Evolutionary conservation across 345 rosid genomes (phyloP), one percentile per base, ranked within the genome.

Genomic region (Gossypium anomalum): DNA sequence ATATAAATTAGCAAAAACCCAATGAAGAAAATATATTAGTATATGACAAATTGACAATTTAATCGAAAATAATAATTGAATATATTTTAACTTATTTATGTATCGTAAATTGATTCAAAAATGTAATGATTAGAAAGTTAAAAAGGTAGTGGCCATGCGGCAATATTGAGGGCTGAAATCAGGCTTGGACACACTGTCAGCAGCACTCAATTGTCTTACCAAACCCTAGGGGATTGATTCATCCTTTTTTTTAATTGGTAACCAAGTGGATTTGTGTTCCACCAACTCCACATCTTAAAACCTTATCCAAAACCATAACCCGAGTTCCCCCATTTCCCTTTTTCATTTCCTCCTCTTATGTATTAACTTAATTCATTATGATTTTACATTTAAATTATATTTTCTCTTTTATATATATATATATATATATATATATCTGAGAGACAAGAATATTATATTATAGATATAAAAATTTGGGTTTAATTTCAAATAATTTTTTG

Each of bases 211-310:
- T 57, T 57, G n/a, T 22, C 66, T 29, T 22, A 59, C 67, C 67
- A 72, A 72, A 59, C 67, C 13, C 20, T 34, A 51, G 15, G 17
- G 41, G 41, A 34, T 34, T 34, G 41, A 45, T 22, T 43, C 52
- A 48, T 23, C 15, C 15, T 22, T 41, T 13, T 57, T 41, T 43
- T 57, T 0, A 5, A 34, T 27, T 38, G 56, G 14, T 48, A 48
- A 47, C 19, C 59, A 61, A 73, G 23, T 3, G 59, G 69, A 73
- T 73, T 73, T 61, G 58, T n/a, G 58, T 61, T 61, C 57, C 49
- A 72, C 75, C 75, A 72, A 45, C 67, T 59, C 67, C 75, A 59
- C 57, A 45, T 72, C 67, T 45, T 72, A 22, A 9, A 9, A 72
- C 67, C 75, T 72, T 72, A 72, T 72, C 75, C 75, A 72, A 59